Conservation (phyloP, 495 filamentous ascomycete species). For the Paragyromitra xinjiangensis region DNA sequence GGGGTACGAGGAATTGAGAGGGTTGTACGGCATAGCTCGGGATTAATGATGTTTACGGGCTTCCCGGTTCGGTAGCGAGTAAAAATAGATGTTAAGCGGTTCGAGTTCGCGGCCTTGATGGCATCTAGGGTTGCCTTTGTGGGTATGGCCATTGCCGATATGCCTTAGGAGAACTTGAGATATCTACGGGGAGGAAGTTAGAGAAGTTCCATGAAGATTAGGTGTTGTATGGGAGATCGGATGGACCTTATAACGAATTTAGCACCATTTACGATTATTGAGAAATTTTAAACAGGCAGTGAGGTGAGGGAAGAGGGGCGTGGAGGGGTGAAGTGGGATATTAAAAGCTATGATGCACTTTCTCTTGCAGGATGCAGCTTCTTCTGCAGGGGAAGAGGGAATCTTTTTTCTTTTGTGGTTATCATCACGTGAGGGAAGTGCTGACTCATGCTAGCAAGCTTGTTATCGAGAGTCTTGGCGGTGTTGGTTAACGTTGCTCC, state of each 20-base stretch:
- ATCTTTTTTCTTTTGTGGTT: conserved; percentile 3
- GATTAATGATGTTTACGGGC: conserved; percentile 11
- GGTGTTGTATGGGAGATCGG: not conserved
- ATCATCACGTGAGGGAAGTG: conserved; percentile 10
- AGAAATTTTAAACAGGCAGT: not conserved
- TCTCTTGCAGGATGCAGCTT: not conserved
- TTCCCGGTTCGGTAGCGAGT: not conserved
- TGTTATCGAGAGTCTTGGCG: conserved; percentile 2
- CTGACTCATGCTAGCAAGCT: not conserved
- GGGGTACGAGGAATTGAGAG: not conserved
- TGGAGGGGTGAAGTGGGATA: conserved; percentile 7
- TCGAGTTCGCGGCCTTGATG: not conserved
- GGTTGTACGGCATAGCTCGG: conserved; percentile 16
- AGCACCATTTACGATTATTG: not conserved
- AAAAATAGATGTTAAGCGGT: not conserved
- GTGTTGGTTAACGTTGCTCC: not conserved
- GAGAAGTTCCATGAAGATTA: not conserved
- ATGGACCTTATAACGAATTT: not conserved
- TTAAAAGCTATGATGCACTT: conserved; percentile 2
- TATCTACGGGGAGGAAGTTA: not conserved
- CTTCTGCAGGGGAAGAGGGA: not conserved
- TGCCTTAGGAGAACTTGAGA: not conserved
- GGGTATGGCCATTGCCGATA: not conserved
- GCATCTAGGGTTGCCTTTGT: not conserved
- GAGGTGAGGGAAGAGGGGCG: not conserved